A percentile compares a stretch with the other conserved stretches of the same genome.
Evolutionary conservation across 495 filamentous ascomycete species (phyloP).

Genomic region (Aspergillus heteromorphus): DNA sequence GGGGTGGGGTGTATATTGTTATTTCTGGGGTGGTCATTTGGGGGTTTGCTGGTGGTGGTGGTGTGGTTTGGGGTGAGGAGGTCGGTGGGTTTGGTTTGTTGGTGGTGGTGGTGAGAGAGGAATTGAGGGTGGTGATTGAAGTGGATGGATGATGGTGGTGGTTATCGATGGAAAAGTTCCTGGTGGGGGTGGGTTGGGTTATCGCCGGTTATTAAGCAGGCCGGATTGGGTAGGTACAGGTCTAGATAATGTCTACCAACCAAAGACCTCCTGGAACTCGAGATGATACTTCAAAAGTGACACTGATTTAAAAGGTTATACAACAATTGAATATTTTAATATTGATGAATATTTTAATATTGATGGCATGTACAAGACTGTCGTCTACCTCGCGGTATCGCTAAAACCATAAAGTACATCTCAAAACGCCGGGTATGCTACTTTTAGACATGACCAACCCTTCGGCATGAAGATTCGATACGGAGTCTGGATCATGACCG

Average conservation of each 20-base stretch:
- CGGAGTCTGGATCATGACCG: too few relatives aligned
- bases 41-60: neutral
- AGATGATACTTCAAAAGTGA: too few relatives aligned
- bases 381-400: neutral
- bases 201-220: too few relatives aligned
- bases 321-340: too few relatives aligned
- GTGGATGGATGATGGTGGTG: neutral
- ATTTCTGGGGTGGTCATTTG: neutral
- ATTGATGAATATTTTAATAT: too few relatives aligned
- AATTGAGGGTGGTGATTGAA: neutral
- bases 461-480: too few relatives aligned
- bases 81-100: neutral
- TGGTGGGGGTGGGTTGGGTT: too few relatives aligned
- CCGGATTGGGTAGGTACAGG: too few relatives aligned
- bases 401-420: conserved; percentile 3
- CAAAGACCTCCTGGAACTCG: too few relatives aligned
- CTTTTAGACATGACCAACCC: conserved; percentile 2
- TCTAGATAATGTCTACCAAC: too few relatives aligned
- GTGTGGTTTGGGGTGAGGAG: neutral
- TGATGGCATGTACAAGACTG: neutral
- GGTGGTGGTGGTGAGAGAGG: neutral
- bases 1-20: conserved; percentile 34
- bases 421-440: conserved; percentile 9
- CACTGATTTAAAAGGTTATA: too few relatives aligned
- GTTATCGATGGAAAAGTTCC: conserved; percentile 1